phyloP scores from a whole-genome alignment of 495 filamentous ascomycete species.

The Daldinia concentrica region DNA sequence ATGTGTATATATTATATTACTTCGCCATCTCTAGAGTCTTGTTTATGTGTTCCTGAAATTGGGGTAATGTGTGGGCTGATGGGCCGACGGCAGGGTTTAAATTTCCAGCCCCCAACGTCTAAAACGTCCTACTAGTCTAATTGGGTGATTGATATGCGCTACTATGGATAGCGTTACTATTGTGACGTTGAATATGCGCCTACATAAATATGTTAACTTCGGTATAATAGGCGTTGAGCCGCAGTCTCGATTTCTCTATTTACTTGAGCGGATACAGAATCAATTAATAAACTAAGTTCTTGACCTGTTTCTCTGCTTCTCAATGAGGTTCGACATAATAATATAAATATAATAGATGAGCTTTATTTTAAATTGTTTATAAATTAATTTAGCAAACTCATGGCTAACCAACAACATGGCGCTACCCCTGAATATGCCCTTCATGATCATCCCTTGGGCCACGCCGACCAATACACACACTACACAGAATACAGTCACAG shows the following conservation, averaged over 20 bases:
- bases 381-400: background rate
- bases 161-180: background rate
- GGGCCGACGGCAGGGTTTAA: background rate
- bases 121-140: background rate
- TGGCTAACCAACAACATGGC: background rate
- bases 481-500: background rate
- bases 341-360: too few species aligned
- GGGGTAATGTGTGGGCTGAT: background rate
- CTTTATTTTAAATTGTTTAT: background rate
- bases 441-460: background rate
- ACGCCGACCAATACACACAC: background rate
- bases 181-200: too few species aligned
- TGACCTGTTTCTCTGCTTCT: too few species aligned
- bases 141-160: background rate
- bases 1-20: conserved; percentile 5
- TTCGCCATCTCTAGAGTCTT: background rate
- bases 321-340: too few species aligned
- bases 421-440: background rate
- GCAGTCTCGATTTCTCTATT: too few species aligned
- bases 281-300: too few species aligned
- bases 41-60: background rate
- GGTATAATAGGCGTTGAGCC: too few species aligned
- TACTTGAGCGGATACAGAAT: too few species aligned
- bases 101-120: background rate
- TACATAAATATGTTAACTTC: too few species aligned